Evolutionary conservation across 768 basidiomycete species (phyloP), one percentile per base, ranked within the genome.

Genomic region (Pleurotus platypus): DNA sequence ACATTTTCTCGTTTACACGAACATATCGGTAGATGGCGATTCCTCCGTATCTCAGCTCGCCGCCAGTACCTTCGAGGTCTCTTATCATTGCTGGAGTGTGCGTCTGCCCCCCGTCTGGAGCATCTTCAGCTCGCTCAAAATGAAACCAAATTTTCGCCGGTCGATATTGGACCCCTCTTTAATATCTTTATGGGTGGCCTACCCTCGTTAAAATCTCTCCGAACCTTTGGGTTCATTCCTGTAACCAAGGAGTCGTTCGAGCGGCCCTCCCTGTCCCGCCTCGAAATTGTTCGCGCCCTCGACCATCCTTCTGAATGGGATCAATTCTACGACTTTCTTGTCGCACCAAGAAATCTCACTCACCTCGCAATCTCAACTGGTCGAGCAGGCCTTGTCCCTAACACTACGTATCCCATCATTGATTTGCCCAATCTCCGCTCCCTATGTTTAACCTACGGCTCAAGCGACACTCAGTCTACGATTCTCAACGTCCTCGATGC

Each of bases 201-300:
- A 22, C 51, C 51, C 16, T 54, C 51, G 27, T 20, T 54, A 12
- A 54, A 24, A 42, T 54, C 51, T 26, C 51, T 54, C 51, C 51
- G 51, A 39, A 54, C 39, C 24, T 54, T 54, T 26, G 51, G 51
- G n/a, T 54, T 53, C n/a, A 54, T 54, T 20, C 51, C 51, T 20
- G n/a, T 54, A 22, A 40, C 51, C 22, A 37, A 40, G 5, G 51
- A 54, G 24, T 40, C 51, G 4, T 40, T 54, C 2, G 37, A 16
- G 15, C 51, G 24, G 26, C 39, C 51, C 4, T 42, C 51, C 16
- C 11, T 54, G 16, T 22, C 35, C 6, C 11, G 24, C 20, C 18
- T 54, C 4, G 51, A 54, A 22, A 26, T 54, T 7, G 51, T 54
- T 5, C 51, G 51, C 26, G 51, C 51, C 6, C 39, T 54, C 15